Base-by-base conservation (phyloP, 176 grass and related monocot genomes). In the Puya raimondii region DNA sequence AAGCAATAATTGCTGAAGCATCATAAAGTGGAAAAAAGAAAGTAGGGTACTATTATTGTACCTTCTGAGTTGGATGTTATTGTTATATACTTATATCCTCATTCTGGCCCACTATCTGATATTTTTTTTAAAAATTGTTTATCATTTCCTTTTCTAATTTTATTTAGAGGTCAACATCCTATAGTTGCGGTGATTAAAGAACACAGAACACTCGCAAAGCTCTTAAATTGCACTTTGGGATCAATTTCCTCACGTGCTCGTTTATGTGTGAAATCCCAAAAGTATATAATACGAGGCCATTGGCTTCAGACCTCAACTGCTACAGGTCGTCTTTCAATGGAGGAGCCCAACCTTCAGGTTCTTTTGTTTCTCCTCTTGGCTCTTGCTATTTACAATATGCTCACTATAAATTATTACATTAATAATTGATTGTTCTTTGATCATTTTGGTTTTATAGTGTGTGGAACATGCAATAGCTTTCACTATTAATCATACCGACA, bases 311-410 rank as follows among this genome's bases (percentile, higher is more conserved):
- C 86, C 47, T 92, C 93, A 75, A 92, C 93, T 70, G 89, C 89
- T 53, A 97, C 93, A 67, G 93, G 93, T 50, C 82, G 93, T 57
- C 82, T 92, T 72, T 92, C 93, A 52, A 87, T 97, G 93, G 93
- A 97, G 77, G 93, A 97, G 65, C 93, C 89, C 74, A 97, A 97
- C 80, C 93, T 97, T 15, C 93, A 97, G 93, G 93, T 97, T 81
- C 68, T 27, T 75, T 75, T 16, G 33, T 48, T 67, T 33, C 65
- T 53, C 47, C 17, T 48, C 11, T 68, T 42, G 4, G 33, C 33
- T 42, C 33, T 42, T 42, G 5, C 33, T 42, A 42, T 42, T 42
- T 42, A 42, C 33, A 53, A 27, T 23, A 49, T 71, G 66, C 64
- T 10, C 70, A 15, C 82, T 26, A 15, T 79, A 20, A 74, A 57